Conservation (phyloP, 2,329 filamentous ascomycete species). For the Phialophora macrospora region DNA sequence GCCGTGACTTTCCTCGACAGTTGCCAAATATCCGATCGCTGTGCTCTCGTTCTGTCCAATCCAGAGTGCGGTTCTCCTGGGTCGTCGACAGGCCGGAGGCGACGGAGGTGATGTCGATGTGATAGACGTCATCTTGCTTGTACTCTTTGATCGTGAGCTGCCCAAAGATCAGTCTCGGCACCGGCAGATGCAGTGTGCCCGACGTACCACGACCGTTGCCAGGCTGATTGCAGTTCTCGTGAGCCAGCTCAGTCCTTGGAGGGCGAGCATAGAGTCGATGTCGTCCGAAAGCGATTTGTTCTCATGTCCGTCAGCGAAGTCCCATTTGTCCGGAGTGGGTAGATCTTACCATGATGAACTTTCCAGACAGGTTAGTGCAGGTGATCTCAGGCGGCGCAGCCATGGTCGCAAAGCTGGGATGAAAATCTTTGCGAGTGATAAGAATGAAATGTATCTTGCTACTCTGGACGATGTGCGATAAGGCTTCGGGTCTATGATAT, state of each 20-base stretch:
- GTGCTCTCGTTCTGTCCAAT: conserved; percentile 68
- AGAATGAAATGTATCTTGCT: neutral
- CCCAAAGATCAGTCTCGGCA: conserved; percentile 52
- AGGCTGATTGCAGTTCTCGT: conserved; percentile 72
- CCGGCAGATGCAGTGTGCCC: conserved; percentile 50
- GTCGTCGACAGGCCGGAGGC: conserved; percentile 73
- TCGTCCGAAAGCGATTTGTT: conserved; percentile 75
- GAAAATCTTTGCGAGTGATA: neutral
- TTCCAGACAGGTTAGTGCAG: conserved; percentile 69
- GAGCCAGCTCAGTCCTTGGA: conserved; percentile 73
- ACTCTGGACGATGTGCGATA: neutral
- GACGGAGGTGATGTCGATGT: conserved; percentile 74
- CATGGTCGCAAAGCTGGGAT: conserved; percentile 55
- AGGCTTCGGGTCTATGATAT: neutral
- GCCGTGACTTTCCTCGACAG: conserved; percentile 64
- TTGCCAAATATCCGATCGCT: conserved; percentile 79
- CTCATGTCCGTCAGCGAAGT: conserved; percentile 50
- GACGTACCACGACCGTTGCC: conserved; percentile 61
- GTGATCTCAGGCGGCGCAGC: conserved; percentile 71
- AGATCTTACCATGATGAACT: conserved; percentile 68
- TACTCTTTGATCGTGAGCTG: conserved; percentile 48
- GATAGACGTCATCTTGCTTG: conserved; percentile 54
- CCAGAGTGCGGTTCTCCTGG: conserved; percentile 61
- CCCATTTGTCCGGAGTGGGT: neutral
- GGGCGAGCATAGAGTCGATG: conserved; percentile 67